Evolutionary conservation across 345 rosid genomes (phyloP), one percentile per base, ranked within the genome.

Genomic region (Hibiscus syriacus): DNA sequence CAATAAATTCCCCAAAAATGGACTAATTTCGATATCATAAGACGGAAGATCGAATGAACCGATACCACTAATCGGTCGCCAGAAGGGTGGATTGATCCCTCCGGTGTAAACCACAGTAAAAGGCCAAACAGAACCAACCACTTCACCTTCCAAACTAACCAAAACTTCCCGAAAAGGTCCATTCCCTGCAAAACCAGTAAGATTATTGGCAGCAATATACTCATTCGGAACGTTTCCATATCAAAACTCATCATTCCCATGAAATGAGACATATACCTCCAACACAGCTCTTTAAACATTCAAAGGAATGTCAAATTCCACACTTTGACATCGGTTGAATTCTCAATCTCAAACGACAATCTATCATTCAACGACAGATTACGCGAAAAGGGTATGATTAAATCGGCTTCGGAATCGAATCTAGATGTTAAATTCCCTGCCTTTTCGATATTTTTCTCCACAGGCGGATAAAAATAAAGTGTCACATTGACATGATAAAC

Each of bases 211-310:
- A 53, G 67, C 60, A 63, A 92, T 76, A 55, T 74, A 92, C 27
- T 92, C 96, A 73, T 86, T 85, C 0, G 92, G 96, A 70, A 66
- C 75, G 72, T 90, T 90, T 11, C 74, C 69, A 71, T 80, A 88
- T 97, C 98, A 92, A 75, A 82, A 90, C 82, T 92, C 98, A 79
- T 92, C 98, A 64, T 80, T 78, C 85, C 84, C 97, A 66, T 92
- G 98, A 64, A 92, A 92, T 50, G 97, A 92, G 46, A 90, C 90
- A 77, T 88, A 92, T 69, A 92, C 88, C 77, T 92, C 98, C 71
- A 92, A 71, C 43, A 90, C 89, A 49, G 98, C 98, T 76, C 97
- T 83, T 67, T 87, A 87, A 16, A 79, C 96, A 79, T 92, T 92
- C 78, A 52, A 79, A 11, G 97, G 97, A 26, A 90, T 78, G 26